A percentile compares a stretch with the other conserved stretches of the same genome.
Conservation (phyloP, 208 protist genomes). For the Acanthamoeba royreba region DNA sequence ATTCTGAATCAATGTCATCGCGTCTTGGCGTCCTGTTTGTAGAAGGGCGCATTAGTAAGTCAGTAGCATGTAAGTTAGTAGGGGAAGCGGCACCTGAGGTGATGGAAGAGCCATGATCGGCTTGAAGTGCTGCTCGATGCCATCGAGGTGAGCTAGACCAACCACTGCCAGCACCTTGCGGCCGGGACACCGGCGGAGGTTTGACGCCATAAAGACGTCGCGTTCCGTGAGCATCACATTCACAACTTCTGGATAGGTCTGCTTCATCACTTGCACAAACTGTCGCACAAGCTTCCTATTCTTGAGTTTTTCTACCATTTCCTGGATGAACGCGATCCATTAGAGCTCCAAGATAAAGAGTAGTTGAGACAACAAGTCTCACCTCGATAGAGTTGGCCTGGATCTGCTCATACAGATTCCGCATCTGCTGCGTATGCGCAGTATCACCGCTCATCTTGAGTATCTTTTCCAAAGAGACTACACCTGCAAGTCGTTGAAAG, state of each 20-base stretch:
- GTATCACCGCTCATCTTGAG: background rate
- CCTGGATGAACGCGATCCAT: too few species aligned
- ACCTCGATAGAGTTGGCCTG: background rate
- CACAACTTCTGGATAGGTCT: background rate
- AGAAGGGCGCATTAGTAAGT: too few species aligned
- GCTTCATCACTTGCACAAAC: background rate
- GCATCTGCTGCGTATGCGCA: background rate
- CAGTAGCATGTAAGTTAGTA: too few species aligned
- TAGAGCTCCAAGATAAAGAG: too few species aligned
- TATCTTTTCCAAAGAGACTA: background rate
- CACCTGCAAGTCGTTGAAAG: background rate
- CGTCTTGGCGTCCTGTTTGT: background rate
- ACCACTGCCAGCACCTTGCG: background rate
- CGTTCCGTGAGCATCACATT: constrained; percentile 13
- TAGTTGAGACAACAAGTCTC: too few species aligned
- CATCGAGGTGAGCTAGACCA: background rate
- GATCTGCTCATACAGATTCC: background rate
- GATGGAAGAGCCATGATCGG: constrained; percentile 10
- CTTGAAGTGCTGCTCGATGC: constrained; percentile 42
- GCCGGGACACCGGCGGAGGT: background rate
- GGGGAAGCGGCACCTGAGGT: too few species aligned
- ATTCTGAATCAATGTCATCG: background rate
- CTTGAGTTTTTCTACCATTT: background rate
- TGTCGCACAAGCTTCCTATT: background rate
- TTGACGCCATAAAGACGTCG: background rate